Base-by-base conservation (phyloP, 2,329 filamentous ascomycete genomes). In the Sarocladiaceae sp. region DNA sequence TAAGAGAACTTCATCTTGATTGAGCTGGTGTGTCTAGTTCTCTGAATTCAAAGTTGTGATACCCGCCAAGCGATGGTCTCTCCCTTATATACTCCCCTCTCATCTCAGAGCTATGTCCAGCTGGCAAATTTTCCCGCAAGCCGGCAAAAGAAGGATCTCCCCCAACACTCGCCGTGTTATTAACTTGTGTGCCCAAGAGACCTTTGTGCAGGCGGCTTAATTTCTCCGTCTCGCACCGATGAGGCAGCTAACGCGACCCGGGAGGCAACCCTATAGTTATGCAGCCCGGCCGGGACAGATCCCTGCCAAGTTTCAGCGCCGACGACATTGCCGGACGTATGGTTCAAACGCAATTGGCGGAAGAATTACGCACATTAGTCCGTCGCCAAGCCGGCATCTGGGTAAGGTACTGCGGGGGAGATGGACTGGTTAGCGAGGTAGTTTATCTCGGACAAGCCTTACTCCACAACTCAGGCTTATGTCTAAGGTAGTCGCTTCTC, bases 1-100 rank as follows among this genome's bases (percentile, higher is more conserved):
- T 23, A 25, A 26, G 35, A 35, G 17, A 40, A 29, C 50, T 52
- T 52, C 50, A 52, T 52, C 25, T 31, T 52, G 49, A 13, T 12
- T 25, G 31, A 25, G 11, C 17, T 33, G 26, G 29, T 28, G 15
- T 35, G 31, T 39, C 22, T 46, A 20, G n/a, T 44, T 18, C 35
- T 52, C 25, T 42, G 7, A 15, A 23, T 23, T 6, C 18, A 7
- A 22, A 10, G 5, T 40, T n/a, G 7, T 23, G 20, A 40, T 40
- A 10, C 18, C 17, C 37, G 7, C 37, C 17, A 20, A 10, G n/a
- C 6, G 35, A 37, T 11, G 20, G 15, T 20, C 4, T 22, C 37
- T 20, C 23, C 8, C 37, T 40, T 40, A 40, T 40, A 40, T 40
- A 40, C n/a, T 6, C 8, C 20, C 37, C 20, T 40, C 37, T 6